These are phyloP conservation scores for Vigna trinervia DNA, from an alignment of 306 rosid genomes.

Conservation along the genomic window DNA sequence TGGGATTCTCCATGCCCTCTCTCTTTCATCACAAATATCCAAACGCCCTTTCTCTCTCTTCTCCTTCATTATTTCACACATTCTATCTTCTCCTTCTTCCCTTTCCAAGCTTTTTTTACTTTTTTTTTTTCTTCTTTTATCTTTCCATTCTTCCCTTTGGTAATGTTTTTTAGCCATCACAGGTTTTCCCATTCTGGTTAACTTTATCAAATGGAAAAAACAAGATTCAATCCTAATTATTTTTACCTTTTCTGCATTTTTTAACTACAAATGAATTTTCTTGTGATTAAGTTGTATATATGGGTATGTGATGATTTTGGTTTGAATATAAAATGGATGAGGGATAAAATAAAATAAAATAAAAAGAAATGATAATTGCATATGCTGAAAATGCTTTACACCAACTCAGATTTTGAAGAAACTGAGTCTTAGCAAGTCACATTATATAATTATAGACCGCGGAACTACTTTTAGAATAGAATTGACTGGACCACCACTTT, in stretches of 20 bases:
- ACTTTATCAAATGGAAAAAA: no score
- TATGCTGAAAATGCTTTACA: conserved; percentile 42
- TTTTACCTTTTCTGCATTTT: no score
- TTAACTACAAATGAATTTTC: no score
- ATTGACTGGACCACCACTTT: conserved; percentile 47
- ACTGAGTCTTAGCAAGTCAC: conserved; percentile 7
- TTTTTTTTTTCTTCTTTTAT: background rate
- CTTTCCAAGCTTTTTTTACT: background rate
- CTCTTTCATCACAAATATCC: conserved; percentile 60
- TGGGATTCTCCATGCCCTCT: conserved; percentile 69
- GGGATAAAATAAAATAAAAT: background rate
- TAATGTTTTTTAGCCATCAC: conserved; percentile 8
- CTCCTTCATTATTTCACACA: conserved; percentile 59
- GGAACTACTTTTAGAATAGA: conserved; percentile 32
- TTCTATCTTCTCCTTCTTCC: background rate
- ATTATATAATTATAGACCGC: conserved; percentile 31
- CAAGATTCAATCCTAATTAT: no score
- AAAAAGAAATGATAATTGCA: conserved; percentile 31
- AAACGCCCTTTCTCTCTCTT: conserved; percentile 52
- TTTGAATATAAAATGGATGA: background rate
- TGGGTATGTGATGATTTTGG: background rate
- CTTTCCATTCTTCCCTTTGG: background rate
- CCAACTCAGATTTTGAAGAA: conserved; percentile 36
- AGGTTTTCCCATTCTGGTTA: background rate
- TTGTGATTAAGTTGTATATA: no score